These are phyloP conservation scores for Colletotrichum noveboracense DNA, from an alignment of 2,329 filamentous ascomycete species.

Conservation along the genomic window DNA sequence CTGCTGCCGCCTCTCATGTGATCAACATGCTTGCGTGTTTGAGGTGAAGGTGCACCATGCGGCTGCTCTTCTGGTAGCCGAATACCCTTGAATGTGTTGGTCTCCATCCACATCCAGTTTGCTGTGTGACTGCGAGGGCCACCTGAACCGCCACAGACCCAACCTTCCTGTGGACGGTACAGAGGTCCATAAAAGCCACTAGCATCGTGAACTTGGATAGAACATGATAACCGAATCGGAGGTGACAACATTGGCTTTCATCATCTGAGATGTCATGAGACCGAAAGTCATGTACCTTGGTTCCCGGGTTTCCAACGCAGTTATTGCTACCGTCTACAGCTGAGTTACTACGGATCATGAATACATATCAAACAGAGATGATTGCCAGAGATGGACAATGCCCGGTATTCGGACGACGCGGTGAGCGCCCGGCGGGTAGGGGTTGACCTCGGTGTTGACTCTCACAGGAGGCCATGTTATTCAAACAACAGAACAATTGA, in stretches of 20 bases:
- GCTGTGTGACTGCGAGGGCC: rapidly evolving
- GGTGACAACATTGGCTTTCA: background rate
- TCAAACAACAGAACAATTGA: no score
- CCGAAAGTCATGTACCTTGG: no score
- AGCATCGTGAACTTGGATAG: background rate
- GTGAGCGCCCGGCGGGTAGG: no score
- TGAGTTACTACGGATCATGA: background rate
- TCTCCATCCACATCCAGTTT: background rate
- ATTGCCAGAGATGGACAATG: no score
- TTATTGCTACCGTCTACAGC: no score
- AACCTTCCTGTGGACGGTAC: background rate
- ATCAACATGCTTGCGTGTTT: background rate
- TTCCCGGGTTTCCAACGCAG: no score
- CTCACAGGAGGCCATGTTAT: no score
- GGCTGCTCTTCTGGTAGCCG: background rate
- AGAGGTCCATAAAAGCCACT: background rate
- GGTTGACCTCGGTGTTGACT: no score
- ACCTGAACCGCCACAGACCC: rapidly evolving
- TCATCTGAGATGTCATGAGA: background rate
- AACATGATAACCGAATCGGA: background rate
- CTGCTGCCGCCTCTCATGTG: background rate
- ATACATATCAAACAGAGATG: background rate
- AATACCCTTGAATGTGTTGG: background rate
- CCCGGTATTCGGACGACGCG: no score
- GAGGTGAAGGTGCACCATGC: background rate